Base-by-base conservation (phyloP, 768 basidiomycete species). In the Gautieria morchelliformis region DNA sequence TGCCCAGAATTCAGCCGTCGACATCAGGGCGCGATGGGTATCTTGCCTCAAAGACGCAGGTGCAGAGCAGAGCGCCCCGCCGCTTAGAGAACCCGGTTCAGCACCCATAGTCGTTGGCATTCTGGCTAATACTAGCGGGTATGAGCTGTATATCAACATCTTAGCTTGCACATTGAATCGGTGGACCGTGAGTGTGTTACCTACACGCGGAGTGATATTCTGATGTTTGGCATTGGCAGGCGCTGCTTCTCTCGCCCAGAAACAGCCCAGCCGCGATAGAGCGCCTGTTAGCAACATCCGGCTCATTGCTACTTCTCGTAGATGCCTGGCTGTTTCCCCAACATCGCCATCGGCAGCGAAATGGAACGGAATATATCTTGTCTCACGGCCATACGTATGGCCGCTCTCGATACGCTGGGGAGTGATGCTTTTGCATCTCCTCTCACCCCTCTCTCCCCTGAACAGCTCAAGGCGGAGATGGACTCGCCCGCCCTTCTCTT, bases 141-240 rank as follows among this genome's bases (percentile, higher is more conserved):
- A 55, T 27, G 45, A 55, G 22, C 20, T 14, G 41, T 44, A 44
- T 27, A 40, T 55, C 14, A 42, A 55, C 19, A 10, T 55, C 11
- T 30, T 55, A 27, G 53, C 53, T 4, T 42, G 41, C 32, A 6
- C 48, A n/a, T 10, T 55, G n/a, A 55, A 55, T 30, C n/a, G 53
- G n/a, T 55, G 41, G 48, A 55, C 53, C 12, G 53, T 55, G 27
- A 15, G 52, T 53, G 7, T 27, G 27, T 27, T 27, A 27, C 27
- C 27, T 27, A 27, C 27, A 27, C 2, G 27, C 5, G 5, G 27
- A 27, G 27, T 27, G 27, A 3, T 27, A 27, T 27, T 27, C 15
- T 50, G 30, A 15, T 44, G 17, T 17, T 15, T 17, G 3, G 41
- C 20, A 27, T 14, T 50, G 40, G 33, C 19, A 53, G 52, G 39